Evolutionary conservation across 495 filamentous ascomycete genomes (phyloP), one percentile per base, ranked within the genome.

Genomic region (Sordaria brevicollis): DNA sequence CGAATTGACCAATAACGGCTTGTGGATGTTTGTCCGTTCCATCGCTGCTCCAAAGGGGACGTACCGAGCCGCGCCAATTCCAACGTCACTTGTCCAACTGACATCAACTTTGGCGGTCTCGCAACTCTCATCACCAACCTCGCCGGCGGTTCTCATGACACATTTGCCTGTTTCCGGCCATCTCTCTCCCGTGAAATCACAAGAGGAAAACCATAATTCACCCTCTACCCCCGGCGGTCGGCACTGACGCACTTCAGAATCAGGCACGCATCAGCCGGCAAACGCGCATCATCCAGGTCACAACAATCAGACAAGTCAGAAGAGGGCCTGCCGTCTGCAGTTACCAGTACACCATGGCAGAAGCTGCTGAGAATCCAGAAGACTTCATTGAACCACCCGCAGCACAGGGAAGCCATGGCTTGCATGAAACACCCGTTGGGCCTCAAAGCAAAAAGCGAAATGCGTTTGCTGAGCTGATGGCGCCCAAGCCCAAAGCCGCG

Each of bases 391-490:
- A 67, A 9, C 25, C 33, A 4, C 9, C 21, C 15, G 70, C 89
- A 31, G 41, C 31, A 35, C 19, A 13, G 4, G 21, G 34, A 3
- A 65, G 49, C 15, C 31, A 34, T 7, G 15, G 31, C 62, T 1
- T 49, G 29, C 62, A 72, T 29, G 34, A 36, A 11, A 36, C 29
- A 35, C 6, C 68, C 21, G 33, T 36, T 17, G 31, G 37, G 15
- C 19, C 57, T 17, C 70, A 17, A 31, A 62, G 49, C 17, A 68
- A 74, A 69, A 71, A 69, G 35, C 72, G 74, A 33, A 76, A 79
- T 41, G 78, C 78, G 17, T 79, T 93, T 79, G 79, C 88, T 72
- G 88, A 90, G 70, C 86, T 95, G 68, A 91, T 94, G 84, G 80
- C 85, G 4, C 83, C 85, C 11, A 88, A 89, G 76, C 76, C 78